Evolutionary conservation across 2,329 filamentous ascomycete genomes (phyloP), one percentile per base, ranked within the genome.

Genomic region (Didymella pomorum): DNA sequence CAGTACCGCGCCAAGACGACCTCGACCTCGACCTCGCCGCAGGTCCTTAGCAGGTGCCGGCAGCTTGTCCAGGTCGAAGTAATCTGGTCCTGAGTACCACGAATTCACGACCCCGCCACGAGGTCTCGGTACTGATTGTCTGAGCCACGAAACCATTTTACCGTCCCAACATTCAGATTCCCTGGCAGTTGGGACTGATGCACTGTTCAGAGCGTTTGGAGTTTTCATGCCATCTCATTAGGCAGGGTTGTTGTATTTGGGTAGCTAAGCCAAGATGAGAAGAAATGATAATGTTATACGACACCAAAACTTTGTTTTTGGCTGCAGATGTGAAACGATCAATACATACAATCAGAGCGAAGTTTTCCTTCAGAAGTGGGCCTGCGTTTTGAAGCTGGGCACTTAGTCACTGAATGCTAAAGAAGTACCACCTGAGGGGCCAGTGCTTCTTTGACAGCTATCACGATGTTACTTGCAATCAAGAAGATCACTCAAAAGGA

Each of bases 181-280:
- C 23, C 23, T 25, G 23, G 23, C 23, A 7, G 23, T 25, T 25
- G 23, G 47, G 52, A 60, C 43, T 60, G 46, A 59, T 52, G 52
- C 57, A 60, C 57, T 52, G 52, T 60, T 60, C 49, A 46, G 57
- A 47, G 57, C 57, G 57, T 60, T 54, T 55, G 57, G 57, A 55
- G 57, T 60, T 60, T 10, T 33, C 28, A 12, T 35, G 47, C 44
- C 50, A 28, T 48, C 41, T 43, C 41, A 43, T 16, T 46, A 47
- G 56, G 50, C 56, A 46, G 25, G 49, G 29, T 45, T 53, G 47
- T 47, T 42, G 28, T 46, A 46, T 47, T 46, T 59, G 56, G 45
- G 8, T 55, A 59, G 51, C 23, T 25, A 51, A 60, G 52, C 29
- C 20, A 37, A 39, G 55, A 49, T 25, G 41, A 43, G 23, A 46